Conservation (phyloP, 441 rosid genomes). For the Gossypium aridum region DNA sequence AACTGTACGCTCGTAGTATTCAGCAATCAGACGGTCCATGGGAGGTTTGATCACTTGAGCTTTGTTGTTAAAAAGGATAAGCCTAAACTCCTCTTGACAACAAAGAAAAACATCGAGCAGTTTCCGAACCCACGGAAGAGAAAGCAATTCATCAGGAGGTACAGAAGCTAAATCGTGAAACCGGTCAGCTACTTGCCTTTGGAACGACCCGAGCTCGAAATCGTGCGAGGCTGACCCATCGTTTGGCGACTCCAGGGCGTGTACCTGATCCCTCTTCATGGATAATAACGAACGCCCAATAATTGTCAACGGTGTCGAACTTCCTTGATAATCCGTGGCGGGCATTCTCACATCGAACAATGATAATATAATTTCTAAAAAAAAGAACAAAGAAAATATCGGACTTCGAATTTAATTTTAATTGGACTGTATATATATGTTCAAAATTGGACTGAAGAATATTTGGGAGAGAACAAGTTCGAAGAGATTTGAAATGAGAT, state of each 20-base stretch:
- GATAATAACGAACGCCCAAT: slow-evolving; percentile 48
- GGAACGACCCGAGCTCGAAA: slow-evolving; percentile 56
- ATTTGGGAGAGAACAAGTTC: not conserved
- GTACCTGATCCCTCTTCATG: slow-evolving; percentile 56
- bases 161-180: slow-evolving; percentile 40
- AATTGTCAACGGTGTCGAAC: slow-evolving; percentile 27
- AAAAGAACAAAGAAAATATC: not conserved
- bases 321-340: slow-evolving; percentile 55
- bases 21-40: slow-evolving; percentile 58
- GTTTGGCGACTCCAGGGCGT: slow-evolving; percentile 33
- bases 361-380: not conserved
- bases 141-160: slow-evolving; percentile 42
- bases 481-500: not conserved
- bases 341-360: slow-evolving; percentile 45
- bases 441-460: not conserved
- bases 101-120: slow-evolving; percentile 55
- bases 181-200: slow-evolving; percentile 46
- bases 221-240: slow-evolving; percentile 23
- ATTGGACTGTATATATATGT: too few species aligned
- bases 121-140: slow-evolving; percentile 62
- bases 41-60: slow-evolving; percentile 33
- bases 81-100: slow-evolving; percentile 70
- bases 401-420: not conserved
- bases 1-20: slow-evolving; percentile 66
- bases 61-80: slow-evolving; percentile 30